Percentiles rank a stretch among this genome's conserved stretches.
These are phyloP conservation scores for Cystoderma amianthinum DNA, from an alignment of 768 basidiomycete species.

Conservation along the genomic window DNA sequence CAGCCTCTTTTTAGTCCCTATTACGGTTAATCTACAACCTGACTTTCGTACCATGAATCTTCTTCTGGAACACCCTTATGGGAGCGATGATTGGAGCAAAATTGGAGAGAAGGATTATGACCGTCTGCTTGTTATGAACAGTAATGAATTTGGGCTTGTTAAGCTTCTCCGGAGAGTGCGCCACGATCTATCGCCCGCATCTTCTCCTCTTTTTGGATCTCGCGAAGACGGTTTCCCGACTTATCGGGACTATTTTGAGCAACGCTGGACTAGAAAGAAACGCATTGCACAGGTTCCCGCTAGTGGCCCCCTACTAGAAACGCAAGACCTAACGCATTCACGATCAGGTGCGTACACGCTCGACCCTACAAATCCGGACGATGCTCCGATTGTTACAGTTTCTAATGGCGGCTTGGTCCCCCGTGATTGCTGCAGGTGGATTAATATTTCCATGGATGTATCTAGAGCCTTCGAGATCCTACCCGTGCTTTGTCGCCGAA, in stretches of 20 bases:
- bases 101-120: constrained; percentile 43
- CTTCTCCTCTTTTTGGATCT: constrained; percentile 44
- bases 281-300: constrained; percentile 35
- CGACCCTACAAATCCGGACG: constrained; percentile 1
- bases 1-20: constrained; percentile 61
- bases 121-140: constrained; percentile 47
- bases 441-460: constrained; percentile 44
- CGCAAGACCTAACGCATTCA: constrained; percentile 31
- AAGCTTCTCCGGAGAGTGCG: constrained; percentile 53
- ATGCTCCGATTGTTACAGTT: constrained; percentile 12
- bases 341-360: constrained; percentile 31
- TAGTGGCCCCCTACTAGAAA: constrained; percentile 61
- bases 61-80: constrained; percentile 41
- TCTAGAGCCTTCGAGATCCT: constrained; percentile 48
- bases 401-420: constrained; percentile 25
- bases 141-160: constrained; percentile 46
- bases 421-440: constrained; percentile 42
- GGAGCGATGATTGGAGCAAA: constrained; percentile 47
- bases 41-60: constrained; percentile 53
- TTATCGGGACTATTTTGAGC: constrained; percentile 53
- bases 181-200: constrained; percentile 59
- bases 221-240: constrained; percentile 38
- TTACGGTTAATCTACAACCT: constrained; percentile 39
- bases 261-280: constrained; percentile 47
- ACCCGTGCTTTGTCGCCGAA: constrained; percentile 59